Evolutionary conservation across 2,329 filamentous ascomycete genomes (phyloP).

Genomic region (Ophiosphaerella narmari): DNA sequence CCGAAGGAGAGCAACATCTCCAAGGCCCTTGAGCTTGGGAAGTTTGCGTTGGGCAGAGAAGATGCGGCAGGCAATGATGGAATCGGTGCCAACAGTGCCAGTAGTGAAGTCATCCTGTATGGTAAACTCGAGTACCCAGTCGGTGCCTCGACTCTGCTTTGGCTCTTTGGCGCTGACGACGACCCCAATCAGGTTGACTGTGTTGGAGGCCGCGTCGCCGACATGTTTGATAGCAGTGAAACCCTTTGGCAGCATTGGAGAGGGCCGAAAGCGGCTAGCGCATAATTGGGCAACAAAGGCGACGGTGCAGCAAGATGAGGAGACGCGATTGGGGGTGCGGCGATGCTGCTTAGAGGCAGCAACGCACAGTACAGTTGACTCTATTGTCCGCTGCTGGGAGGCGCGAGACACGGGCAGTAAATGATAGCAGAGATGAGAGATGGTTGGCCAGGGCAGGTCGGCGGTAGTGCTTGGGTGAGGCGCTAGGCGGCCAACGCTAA

Average conservation of each 20-base stretch:
- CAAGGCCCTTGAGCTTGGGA: conserved; percentile 52
- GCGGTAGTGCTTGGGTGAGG: conserved; percentile 16
- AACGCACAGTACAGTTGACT: too few species aligned
- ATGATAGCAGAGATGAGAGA: too few species aligned
- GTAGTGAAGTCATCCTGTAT: conserved; percentile 45
- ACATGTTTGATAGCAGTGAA: conserved; percentile 54
- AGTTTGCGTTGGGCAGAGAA: conserved; percentile 32
- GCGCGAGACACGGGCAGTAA: too few species aligned
- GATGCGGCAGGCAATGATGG: conserved; percentile 29
- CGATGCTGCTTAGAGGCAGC: too few species aligned
- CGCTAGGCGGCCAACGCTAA: conserved; percentile 17
- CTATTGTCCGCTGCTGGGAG: too few species aligned
- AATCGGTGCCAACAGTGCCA: conserved; percentile 13
- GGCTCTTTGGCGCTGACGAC: conserved; percentile 66
- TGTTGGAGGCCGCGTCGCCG: conserved; percentile 22
- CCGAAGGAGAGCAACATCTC: conserved; percentile 69
- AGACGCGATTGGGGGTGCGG: too few species aligned
- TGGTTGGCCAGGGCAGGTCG: conserved; percentile 20
- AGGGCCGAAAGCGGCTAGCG: conserved; percentile 23
- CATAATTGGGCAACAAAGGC: conserved; percentile 1
- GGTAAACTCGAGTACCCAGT: conserved; percentile 51
- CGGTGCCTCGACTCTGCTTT: conserved; percentile 57
- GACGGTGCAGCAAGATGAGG: neutral
- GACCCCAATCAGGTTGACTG: conserved; percentile 69
- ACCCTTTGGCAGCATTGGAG: conserved; percentile 27